Conservation (phyloP, 345 rosid species). For the Orychophragmus violaceus region DNA sequence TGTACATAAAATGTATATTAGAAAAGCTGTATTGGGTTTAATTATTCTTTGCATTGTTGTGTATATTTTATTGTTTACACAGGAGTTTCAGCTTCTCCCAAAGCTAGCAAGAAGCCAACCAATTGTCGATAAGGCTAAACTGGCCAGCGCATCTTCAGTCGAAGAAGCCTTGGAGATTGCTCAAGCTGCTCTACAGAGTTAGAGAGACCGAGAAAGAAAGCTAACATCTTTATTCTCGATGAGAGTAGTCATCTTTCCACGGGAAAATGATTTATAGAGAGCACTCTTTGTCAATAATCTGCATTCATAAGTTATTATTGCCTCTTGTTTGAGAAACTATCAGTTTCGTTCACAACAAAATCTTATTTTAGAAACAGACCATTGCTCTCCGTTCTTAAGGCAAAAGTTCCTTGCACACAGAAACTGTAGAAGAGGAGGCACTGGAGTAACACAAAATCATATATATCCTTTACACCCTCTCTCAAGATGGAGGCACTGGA, state of each 20-base stretch:
- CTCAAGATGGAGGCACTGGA: no score
- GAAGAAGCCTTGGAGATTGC: constrained; percentile 83
- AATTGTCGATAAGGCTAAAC: constrained; percentile 58
- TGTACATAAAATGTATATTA: neutral
- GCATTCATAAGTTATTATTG: neutral
- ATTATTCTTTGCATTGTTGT: neutral
- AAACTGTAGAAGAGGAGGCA: no score
- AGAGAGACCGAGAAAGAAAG: neutral
- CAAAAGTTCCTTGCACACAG: no score
- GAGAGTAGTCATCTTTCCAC: constrained; percentile 17
- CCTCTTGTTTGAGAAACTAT: neutral
- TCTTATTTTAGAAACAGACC: no score
- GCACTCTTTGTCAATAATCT: constrained; percentile 14
- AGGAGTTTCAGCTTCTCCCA: constrained; percentile 89
- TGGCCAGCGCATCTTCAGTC: constrained; percentile 71
- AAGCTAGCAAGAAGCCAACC: constrained; percentile 85
- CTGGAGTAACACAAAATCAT: no score
- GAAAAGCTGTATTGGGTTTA: neutral
- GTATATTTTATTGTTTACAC: neutral
- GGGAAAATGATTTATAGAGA: constrained; percentile 13
- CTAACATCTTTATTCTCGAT: neutral
- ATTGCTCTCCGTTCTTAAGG: no score
- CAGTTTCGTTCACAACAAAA: no score
- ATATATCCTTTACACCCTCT: no score
- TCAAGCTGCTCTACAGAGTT: constrained; percentile 38